Evolutionary conservation across 306 rosid species (phyloP).

Genomic region (Glycine tomentella): DNA sequence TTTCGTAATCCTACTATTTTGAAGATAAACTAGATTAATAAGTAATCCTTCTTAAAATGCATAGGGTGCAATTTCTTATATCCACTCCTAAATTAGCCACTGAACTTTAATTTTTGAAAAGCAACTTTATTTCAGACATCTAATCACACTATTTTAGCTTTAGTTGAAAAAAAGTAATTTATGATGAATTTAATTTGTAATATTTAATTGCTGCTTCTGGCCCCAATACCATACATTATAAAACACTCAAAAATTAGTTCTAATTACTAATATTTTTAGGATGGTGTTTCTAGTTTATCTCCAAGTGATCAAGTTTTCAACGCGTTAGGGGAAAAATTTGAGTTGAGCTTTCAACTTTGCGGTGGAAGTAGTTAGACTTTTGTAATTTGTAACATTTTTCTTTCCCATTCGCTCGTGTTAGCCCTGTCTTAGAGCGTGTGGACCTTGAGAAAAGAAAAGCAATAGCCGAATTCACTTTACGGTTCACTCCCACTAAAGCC

Average conservation of each 20-base stretch:
- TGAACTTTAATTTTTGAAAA: background rate
- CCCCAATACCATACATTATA: background rate
- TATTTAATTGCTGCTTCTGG: background rate
- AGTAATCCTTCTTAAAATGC: too few relatives aligned
- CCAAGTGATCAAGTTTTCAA: constrained; percentile 48
- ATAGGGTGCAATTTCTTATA: too few relatives aligned
- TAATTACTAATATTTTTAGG: background rate
- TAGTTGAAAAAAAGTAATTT: background rate
- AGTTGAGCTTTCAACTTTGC: constrained; percentile 47
- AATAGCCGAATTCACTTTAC: constrained; percentile 42
- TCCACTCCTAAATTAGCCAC: background rate
- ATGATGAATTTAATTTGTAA: background rate
- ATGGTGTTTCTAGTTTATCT: background rate
- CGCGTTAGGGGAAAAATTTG: background rate
- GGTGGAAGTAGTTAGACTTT: constrained; percentile 68
- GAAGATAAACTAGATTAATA: too few relatives aligned
- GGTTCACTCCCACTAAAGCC: constrained; percentile 27
- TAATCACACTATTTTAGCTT: background rate
- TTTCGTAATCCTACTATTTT: too few relatives aligned
- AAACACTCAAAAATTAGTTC: background rate
- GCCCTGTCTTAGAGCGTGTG: constrained; percentile 56
- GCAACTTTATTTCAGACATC: background rate
- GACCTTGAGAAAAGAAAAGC: constrained; percentile 55
- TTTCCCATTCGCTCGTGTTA: constrained; percentile 16
- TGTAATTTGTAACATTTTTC: constrained; percentile 25